Conservation (phyloP, 495 filamentous ascomycete genomes). For the Tuber umbilicatum region DNA sequence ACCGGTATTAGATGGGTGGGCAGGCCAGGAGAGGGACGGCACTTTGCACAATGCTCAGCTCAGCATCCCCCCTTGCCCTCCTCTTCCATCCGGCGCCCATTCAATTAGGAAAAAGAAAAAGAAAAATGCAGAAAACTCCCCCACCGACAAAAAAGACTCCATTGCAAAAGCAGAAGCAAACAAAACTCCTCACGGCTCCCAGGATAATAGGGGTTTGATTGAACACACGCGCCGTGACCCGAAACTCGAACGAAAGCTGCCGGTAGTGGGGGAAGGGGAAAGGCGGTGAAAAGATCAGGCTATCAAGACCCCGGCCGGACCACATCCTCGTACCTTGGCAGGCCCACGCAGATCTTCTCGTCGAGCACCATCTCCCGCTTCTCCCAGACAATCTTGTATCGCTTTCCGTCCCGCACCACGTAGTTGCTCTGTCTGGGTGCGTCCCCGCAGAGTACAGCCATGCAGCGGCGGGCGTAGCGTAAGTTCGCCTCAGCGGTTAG, state of each 20-base stretch:
- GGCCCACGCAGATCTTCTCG: conserved; percentile 3
- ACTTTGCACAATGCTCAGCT: neutral
- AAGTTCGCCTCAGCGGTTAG: conserved; percentile 50
- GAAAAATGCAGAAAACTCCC: conserved; percentile 4
- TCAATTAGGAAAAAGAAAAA: conserved; percentile 1
- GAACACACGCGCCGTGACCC: neutral
- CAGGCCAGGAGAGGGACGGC: neutral
- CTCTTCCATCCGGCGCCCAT: neutral
- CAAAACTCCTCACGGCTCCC: neutral
- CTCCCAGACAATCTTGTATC: conserved; percentile 33
- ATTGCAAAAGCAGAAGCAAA: neutral
- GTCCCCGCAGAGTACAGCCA: conserved; percentile 46
- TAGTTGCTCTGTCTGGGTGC: conserved; percentile 38
- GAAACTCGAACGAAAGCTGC: neutral
- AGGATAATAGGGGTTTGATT: no score
- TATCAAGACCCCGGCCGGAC: neutral
- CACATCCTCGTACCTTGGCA: conserved; percentile 24
- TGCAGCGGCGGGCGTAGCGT: conserved; percentile 52
- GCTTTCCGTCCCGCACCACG: conserved; percentile 35
- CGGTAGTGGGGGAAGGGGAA: neutral
- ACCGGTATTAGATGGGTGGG: neutral
- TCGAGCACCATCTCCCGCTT: conserved; percentile 34
- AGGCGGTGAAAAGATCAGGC: neutral
- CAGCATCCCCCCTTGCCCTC: neutral
- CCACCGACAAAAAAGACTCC: conserved; percentile 1